Base-by-base conservation (phyloP, 306 rosid species). In the Nissolia schottii region DNA sequence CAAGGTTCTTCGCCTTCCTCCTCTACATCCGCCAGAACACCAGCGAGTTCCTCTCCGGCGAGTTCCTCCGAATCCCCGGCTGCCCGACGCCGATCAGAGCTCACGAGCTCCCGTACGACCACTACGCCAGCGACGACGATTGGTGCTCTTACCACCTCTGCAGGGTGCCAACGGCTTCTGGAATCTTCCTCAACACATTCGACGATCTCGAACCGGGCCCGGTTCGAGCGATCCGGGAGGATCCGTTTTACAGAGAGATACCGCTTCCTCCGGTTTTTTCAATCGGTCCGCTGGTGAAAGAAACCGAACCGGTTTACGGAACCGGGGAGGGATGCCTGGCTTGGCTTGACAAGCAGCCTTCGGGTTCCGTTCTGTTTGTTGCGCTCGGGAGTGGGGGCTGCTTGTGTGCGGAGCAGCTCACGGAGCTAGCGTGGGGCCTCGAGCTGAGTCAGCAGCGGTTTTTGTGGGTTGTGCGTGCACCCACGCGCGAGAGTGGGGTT, bases 1-100 rank as follows among this genome's bases (percentile, higher is more conserved):
- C 83, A 1, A 38, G 40, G 19, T 71, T 85, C 31, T 34, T 80
- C 7, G 76, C 83, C 69, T 79, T 79, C 77, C 57, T 71, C 0
- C 49, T 85, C 8, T 35, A 76, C 6, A 73, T 58, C 6, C 87
- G 79, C 0, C 40, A 73, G 22, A 58, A 82, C 15, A 82, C 82
- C 78, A 66, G 50, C 3, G 81, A 82, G 3, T 62, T 82, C 3
- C 56, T 81, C 2, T 45, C 34, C 9, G 75, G 83, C 38, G 74
- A 85, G 74, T 85, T 73, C 28, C 50, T 82, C 7, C 81, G 82
- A 67, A 83, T 85, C 16, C 84, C 80, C 0, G 89, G 87, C 16
- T 79, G 85, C 40, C n/a, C n/a, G n/a, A 0, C 57, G 0, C 69
- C 81, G 0, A 23, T 79, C 2, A 73, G 75, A 59, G 73, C 63